Base-by-base conservation (phyloP, 441 rosid species). In the Euphorbia schlechtendalii region DNA sequence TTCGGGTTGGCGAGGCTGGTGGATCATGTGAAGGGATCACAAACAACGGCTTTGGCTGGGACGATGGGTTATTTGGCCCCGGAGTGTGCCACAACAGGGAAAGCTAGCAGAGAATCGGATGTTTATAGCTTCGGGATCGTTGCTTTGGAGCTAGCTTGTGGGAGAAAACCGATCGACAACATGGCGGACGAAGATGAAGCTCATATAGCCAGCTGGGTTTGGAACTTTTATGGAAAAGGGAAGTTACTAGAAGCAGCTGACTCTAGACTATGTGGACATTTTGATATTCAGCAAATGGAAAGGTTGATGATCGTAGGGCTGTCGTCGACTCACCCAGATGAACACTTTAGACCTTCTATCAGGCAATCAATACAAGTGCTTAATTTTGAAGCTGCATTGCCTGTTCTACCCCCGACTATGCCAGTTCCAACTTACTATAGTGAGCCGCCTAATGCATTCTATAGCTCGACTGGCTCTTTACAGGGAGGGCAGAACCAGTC, bases 61-160 rank as follows among this genome's bases (percentile, higher is more conserved):
- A 72, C 76, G 2, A 22, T 65, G 34, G 76, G 76, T 21, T 76
- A 67, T 40, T n/a, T n/a, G n/a, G n/a, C n/a, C n/a, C n/a, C n/a
- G n/a, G n/a, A n/a, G n/a, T n/a, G n/a, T n/a, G n/a, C 20, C 24
- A 52, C 24, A 7, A 63, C 69, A 22, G 66, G 86, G 24, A 71
- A 66, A 57, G 80, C 83, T 10, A 75, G 77, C 34, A 82, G 74
- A 30, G 82, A 77, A 30, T 75, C 83, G 0, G 82, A 79, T 55
- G 70, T 70, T 0, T 78, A 72, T 14, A 76, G 79, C 27, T 78
- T 78, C 1, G 81, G 81, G 0, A 63, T 78, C 0, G 85, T 78
- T 6, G 63, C 72, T 0, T 22, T 78, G 28, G 82, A 75, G 62
- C 72, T 82, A 1, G 77, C 73, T 27, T 65, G 76, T 0, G 84